A percentile compares a stretch with the other conserved stretches of the same genome.
Conservation (phyloP, 441 rosid genomes). For the Mallotus japonicus region DNA sequence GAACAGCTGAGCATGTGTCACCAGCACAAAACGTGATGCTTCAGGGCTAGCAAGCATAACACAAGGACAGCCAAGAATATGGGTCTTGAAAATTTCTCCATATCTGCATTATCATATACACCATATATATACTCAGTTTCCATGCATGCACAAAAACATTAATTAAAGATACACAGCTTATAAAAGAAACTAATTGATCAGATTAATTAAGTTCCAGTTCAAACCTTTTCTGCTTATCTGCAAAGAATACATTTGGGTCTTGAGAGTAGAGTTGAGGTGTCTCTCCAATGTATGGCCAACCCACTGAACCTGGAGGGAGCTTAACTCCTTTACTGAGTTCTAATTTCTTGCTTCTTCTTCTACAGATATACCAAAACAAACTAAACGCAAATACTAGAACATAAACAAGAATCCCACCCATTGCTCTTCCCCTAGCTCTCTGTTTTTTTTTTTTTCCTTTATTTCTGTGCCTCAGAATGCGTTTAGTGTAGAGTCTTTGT, state of each 20-base stretch:
- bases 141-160: not conserved
- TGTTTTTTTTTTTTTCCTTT: not conserved
- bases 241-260: constrained; percentile 80
- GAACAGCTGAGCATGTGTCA: constrained; percentile 67
- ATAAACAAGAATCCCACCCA: constrained; percentile 32
- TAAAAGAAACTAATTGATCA: not conserved
- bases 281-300: constrained; percentile 85
- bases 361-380: constrained; percentile 22
- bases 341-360: constrained; percentile 24
- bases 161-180: not conserved
- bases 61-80: constrained; percentile 89
- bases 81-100: constrained; percentile 91
- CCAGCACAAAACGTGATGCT: constrained; percentile 72
- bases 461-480: not conserved
- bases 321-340: constrained; percentile 25
- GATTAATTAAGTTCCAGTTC: no score
- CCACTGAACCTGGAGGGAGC: constrained; percentile 97
- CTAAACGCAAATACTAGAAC: constrained; percentile 29
- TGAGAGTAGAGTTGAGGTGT: constrained; percentile 87
- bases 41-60: constrained; percentile 89
- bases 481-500: not conserved
- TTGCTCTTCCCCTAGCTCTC: constrained; percentile 14
- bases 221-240: constrained; percentile 74
- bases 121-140: constrained; percentile 21
- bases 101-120: constrained; percentile 35